Evolutionary conservation across 768 basidiomycete species (phyloP).

Genomic region (Boletus patriciae): DNA sequence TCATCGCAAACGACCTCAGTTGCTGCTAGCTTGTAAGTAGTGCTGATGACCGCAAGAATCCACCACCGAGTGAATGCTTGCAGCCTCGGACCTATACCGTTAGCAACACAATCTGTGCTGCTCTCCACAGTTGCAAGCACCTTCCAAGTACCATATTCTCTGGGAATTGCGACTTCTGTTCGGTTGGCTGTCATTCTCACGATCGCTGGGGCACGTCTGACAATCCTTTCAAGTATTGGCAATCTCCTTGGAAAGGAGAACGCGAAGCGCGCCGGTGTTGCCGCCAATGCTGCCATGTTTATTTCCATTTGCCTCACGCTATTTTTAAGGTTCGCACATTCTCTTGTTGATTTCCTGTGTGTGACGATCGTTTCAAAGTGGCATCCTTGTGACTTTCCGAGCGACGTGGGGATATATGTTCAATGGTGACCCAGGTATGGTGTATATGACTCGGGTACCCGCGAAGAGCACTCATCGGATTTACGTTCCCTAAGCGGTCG

Average conservation of each 20-base stretch:
- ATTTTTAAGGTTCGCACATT: conserved; percentile 53
- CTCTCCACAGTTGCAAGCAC: conserved; percentile 70
- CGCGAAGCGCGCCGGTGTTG: conserved; percentile 65
- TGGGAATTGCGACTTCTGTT: conserved; percentile 82
- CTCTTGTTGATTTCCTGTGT: not conserved
- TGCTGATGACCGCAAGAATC: not conserved
- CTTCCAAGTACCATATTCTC: conserved; percentile 80
- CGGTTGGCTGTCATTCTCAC: conserved; percentile 46
- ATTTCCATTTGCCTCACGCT: conserved; percentile 55
- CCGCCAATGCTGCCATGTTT: conserved; percentile 63
- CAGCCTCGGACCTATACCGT: conserved; percentile 73
- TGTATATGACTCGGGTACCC: not conserved
- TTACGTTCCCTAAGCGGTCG: conserved; percentile 19
- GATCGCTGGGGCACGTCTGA: not conserved
- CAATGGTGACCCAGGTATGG: conserved; percentile 59
- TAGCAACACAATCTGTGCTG: conserved; percentile 89
- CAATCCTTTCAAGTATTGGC: conserved; percentile 59
- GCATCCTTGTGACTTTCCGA: conserved; percentile 59
- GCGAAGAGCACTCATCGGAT: not conserved
- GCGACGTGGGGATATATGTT: conserved; percentile 74
- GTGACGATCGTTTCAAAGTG: conserved; percentile 32
- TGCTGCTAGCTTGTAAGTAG: conserved; percentile 52
- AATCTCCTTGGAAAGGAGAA: conserved; percentile 85
- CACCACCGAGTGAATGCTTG: conserved; percentile 17
- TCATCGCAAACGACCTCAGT: conserved; percentile 33